Percentiles rank a stretch among this genome's conserved stretches.
Evolutionary conservation across 177 flowering plant genomes (phyloP).

Genomic region (Vitis hybrid): DNA sequence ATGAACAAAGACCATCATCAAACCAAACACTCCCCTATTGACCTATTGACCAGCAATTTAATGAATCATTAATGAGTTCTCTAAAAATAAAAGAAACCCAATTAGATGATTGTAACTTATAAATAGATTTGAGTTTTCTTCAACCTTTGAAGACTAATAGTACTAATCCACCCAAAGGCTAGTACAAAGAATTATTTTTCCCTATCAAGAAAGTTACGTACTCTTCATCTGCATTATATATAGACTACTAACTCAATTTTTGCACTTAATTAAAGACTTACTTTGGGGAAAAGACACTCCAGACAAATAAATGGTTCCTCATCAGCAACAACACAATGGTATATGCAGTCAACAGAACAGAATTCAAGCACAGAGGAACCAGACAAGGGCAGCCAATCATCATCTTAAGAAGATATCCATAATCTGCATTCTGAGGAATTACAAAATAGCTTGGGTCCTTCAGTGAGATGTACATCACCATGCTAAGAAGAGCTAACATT

Average conservation of each 20-base stretch:
- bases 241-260: not conserved
- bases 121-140: too few species aligned
- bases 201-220: not conserved
- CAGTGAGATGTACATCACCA: constrained; percentile 54
- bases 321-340: constrained; percentile 78
- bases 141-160: too few species aligned
- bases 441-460: constrained; percentile 23
- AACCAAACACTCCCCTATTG: not conserved
- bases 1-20: not conserved
- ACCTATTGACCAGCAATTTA: not conserved
- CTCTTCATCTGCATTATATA: not conserved
- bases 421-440: constrained; percentile 20
- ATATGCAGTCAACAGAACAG: constrained; percentile 63
- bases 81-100: too few species aligned
- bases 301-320: constrained; percentile 91
- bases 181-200: too few species aligned
- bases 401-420: constrained; percentile 46
- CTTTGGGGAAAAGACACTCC: constrained; percentile 99
- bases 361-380: constrained; percentile 76
- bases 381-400: constrained; percentile 71
- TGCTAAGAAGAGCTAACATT: constrained; percentile 59
- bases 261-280: constrained; percentile 38
- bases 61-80: not conserved
- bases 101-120: too few species aligned
- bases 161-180: too few species aligned